phyloP scores from a whole-genome alignment of 2,329 filamentous ascomycete genomes.

The Gnomoniopsis smithogilvyi region DNA sequence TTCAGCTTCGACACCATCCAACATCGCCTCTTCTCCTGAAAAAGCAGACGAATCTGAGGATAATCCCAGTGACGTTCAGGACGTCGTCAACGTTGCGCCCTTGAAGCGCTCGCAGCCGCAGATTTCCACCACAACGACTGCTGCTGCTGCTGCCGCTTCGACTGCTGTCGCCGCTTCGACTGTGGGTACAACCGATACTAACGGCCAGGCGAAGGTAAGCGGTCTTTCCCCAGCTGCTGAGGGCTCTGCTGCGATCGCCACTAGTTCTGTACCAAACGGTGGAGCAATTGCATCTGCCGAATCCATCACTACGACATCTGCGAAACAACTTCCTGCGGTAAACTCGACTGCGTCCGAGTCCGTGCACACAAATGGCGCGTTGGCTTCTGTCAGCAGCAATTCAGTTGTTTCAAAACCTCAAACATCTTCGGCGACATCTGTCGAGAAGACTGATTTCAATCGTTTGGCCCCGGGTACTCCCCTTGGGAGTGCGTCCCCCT shows the following conservation, averaged over 20 bases:
- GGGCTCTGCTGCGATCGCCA: neutral
- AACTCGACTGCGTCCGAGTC: neutral
- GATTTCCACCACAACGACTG: neutral
- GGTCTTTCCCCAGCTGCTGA: neutral
- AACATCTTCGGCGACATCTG: neutral
- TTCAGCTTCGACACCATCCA: conserved; percentile 16
- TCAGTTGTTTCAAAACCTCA: conserved; percentile 1
- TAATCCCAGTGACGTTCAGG: conserved; percentile 12
- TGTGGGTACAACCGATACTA: neutral
- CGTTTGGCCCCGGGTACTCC: conserved; percentile 27
- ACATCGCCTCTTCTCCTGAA: conserved; percentile 6
- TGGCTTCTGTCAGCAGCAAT: neutral
- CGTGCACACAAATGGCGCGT: neutral
- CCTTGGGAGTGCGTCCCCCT: conserved; percentile 30
- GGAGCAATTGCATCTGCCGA: neutral
- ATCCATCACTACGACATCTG: neutral
- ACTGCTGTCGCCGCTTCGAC: too few species aligned
- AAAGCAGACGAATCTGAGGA: conserved; percentile 8
- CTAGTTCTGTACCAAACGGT: neutral
- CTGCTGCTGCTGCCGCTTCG: too few species aligned
- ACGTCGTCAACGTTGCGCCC: conserved; percentile 16
- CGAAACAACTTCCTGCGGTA: neutral
- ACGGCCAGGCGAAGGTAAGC: neutral
- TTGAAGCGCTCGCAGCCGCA: conserved; percentile 4
- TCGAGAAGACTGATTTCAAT: conserved; percentile 16